These are phyloP conservation scores for Fraxinus sp. DNA, from an alignment of 305 asterid species.

Conservation along the genomic window DNA sequence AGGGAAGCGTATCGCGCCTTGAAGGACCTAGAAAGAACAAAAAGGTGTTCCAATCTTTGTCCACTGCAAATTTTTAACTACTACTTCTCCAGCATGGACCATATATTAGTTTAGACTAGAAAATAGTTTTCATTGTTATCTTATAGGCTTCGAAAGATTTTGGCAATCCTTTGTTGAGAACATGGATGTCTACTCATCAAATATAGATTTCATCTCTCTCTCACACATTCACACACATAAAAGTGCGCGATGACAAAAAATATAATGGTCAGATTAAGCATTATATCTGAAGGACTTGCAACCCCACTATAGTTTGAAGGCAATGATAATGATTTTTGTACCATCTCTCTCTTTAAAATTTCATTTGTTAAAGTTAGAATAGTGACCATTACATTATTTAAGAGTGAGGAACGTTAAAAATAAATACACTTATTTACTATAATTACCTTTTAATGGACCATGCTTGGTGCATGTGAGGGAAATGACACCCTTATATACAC, in stretches of 20 bases:
- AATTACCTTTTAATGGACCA: too few species aligned
- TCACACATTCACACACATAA: neutral
- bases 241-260: neutral
- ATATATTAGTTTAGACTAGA: slow-evolving; percentile 16
- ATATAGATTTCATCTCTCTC: neutral
- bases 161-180: slow-evolving; percentile 21
- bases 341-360: neutral
- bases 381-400: neutral
- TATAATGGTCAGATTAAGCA: neutral
- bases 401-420: neutral
- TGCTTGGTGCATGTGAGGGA: too few species aligned
- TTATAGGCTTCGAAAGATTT: slow-evolving; percentile 37
- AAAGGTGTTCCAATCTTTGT: slow-evolving; percentile 12
- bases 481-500: too few species aligned
- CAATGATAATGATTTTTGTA: neutral
- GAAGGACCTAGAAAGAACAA: slow-evolving; percentile 12
- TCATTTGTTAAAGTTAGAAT: neutral
- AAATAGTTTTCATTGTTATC: slow-evolving; percentile 16
- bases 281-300: neutral
- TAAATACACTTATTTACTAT: too few species aligned
- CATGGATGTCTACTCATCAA: slow-evolving; percentile 34
- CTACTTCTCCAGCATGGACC: slow-evolving; percentile 28
- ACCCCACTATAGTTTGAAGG: neutral
- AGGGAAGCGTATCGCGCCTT: neutral
- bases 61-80: slow-evolving; percentile 15